Conservation (phyloP, 495 filamentous ascomycete species). For the Aspergillus cristatus region DNA sequence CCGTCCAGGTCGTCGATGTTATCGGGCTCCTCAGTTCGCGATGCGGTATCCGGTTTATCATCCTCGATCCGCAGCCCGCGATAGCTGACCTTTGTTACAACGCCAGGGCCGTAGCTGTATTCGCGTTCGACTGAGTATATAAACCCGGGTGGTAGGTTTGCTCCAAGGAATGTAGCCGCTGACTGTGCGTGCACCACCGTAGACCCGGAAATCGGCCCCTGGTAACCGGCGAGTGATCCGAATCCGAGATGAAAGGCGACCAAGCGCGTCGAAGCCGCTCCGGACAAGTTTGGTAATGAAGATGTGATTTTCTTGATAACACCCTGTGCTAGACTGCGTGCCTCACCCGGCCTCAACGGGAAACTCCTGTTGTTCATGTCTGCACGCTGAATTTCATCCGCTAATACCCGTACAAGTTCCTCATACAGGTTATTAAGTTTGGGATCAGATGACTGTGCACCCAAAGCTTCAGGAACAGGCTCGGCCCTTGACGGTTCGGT, state of each 20-base stretch:
- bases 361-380: conserved; percentile 18
- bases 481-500: no score
- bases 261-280: conserved; percentile 12
- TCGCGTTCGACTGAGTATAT: conserved; percentile 24
- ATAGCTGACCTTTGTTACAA: conserved; percentile 24
- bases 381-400: conserved; percentile 24
- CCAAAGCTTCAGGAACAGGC: no score
- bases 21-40: conserved; percentile 3
- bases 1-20: conserved; percentile 13
- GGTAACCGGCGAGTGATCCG: conserved; percentile 27
- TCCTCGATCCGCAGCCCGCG: conserved; percentile 15
- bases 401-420: conserved; percentile 27
- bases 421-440: no score
- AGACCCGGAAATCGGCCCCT: conserved; percentile 12
- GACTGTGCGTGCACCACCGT: conserved; percentile 18
- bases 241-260: conserved; percentile 32
- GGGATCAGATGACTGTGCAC: no score
- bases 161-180: background rate
- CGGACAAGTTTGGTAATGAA: conserved; percentile 21
- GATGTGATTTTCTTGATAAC: conserved; percentile 23
- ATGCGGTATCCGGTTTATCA: conserved; percentile 5
- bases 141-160: background rate
- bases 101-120: conserved; percentile 17
- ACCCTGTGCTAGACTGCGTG: conserved; percentile 20
- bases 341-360: conserved; percentile 24